phyloP scores from a whole-genome alignment of 805 yeast species.

The Ogataea polymorpha region DNA sequence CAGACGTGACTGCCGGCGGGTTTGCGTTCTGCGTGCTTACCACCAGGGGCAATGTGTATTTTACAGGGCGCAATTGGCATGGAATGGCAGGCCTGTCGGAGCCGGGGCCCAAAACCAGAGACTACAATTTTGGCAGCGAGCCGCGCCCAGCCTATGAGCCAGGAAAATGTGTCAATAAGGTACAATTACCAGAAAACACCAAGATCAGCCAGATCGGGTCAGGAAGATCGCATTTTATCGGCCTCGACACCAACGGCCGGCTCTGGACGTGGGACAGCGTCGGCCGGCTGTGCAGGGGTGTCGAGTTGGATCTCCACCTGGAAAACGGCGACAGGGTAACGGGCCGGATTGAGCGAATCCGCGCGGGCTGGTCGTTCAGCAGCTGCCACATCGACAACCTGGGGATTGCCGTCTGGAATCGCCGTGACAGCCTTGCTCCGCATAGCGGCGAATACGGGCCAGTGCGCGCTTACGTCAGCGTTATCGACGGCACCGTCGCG shows the following conservation, averaged over 20 bases:
- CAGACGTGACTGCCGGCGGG: constrained; percentile 62
- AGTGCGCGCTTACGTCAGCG: constrained; percentile 38
- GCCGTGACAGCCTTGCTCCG: constrained; percentile 25
- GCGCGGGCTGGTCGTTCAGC: constrained; percentile 67
- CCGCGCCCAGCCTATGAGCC: background rate
- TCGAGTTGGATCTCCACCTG: constrained; percentile 39
- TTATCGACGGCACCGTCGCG: constrained; percentile 35
- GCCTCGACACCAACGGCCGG: constrained; percentile 45
- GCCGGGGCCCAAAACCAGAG: constrained; percentile 41
- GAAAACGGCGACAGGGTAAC: constrained; percentile 7
- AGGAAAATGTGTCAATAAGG: constrained; percentile 13
- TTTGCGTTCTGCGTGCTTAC: constrained; percentile 59
- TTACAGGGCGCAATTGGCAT: constrained; percentile 45
- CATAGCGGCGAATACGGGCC: constrained; percentile 26
- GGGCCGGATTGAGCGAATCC: constrained; percentile 38
- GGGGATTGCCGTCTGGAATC: constrained; percentile 61
- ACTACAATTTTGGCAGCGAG: constrained; percentile 14
- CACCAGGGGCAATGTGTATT: constrained; percentile 51
- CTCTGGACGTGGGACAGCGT: constrained; percentile 63
- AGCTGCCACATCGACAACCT: constrained; percentile 45
- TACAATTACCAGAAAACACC: constrained; percentile 13
- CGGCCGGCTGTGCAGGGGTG: constrained; percentile 38
- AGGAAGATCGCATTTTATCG: constrained; percentile 65
- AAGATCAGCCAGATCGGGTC: constrained; percentile 50
- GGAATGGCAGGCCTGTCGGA: constrained; percentile 36